A percentile compares a stretch with the other conserved stretches of the same genome.
Conservation (phyloP, 371 early-diverging fungal genomes). For the Mortierella sp. region DNA sequence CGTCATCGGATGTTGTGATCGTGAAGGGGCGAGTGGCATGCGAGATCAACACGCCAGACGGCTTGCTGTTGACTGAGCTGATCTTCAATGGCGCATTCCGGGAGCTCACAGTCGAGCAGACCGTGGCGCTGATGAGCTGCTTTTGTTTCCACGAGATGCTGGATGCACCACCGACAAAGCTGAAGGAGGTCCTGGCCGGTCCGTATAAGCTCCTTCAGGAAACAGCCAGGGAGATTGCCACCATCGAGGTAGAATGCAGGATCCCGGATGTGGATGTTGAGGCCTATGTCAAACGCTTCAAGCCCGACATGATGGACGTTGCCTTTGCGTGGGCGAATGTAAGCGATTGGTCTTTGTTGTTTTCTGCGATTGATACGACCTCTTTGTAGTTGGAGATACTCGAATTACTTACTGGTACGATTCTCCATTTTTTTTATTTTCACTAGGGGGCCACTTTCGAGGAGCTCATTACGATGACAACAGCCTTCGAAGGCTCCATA, state of each 20-base stretch:
- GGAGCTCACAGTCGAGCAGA: conserved; percentile 89
- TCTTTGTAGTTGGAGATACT: not conserved
- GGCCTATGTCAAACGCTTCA: conserved; percentile 84
- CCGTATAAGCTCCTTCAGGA: conserved; percentile 87
- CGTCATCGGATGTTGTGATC: conserved; percentile 85
- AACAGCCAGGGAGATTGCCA: conserved; percentile 86
- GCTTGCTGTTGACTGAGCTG: conserved; percentile 97
- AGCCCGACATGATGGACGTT: conserved; percentile 96
- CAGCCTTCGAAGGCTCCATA: conserved; percentile 97
- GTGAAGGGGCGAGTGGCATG: conserved; percentile 99
- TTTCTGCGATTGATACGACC: not conserved
- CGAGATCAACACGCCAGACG: conserved; percentile 97
- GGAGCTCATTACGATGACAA: conserved; percentile 96
- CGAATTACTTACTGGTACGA: not conserved
- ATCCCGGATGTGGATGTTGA: conserved; percentile 75
- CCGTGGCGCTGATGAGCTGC: conserved; percentile 92
- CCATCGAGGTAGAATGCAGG: conserved; percentile 88
- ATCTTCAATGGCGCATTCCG: conserved; percentile 98
- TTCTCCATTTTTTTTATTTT: not conserved
- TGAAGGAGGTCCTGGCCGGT: conserved; percentile 79
- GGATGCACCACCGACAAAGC: conserved; percentile 39
- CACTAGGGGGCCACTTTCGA: conserved; percentile 90
- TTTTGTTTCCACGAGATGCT: conserved; percentile 93
- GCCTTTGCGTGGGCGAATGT: conserved; percentile 92
- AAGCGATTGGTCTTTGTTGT: not conserved